Evolutionary conservation across 106 monocot species (phyloP).

Genomic region (Alisma plantagoaquatica): DNA sequence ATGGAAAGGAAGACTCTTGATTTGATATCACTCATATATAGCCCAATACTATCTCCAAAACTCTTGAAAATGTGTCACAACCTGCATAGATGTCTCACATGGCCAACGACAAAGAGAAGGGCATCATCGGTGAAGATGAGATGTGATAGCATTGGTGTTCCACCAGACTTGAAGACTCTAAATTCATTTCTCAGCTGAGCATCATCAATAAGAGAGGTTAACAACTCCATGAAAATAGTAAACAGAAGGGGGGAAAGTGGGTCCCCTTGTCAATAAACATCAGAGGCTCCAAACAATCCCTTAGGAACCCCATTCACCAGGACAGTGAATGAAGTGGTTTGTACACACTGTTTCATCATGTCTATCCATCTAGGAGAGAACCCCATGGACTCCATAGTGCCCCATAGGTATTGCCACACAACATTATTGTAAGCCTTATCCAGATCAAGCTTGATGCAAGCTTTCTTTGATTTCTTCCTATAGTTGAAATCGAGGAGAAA

Average conservation of each 20-base stretch:
- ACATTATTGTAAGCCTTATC: background rate
- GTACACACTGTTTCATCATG: background rate
- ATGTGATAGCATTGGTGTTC: no score
- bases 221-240: background rate
- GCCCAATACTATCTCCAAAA: no score
- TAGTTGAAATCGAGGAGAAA: background rate
- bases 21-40: no score
- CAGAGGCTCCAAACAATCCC: background rate
- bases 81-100: no score
- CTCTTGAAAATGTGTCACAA: no score
- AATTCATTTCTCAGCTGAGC: no score
- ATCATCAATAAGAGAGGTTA: no score
- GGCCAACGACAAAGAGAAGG: no score
- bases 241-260: background rate
- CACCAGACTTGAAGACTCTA: no score
- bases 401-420: background rate
- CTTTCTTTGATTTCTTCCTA: background rate
- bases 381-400: background rate
- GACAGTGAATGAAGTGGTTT: background rate
- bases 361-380: background rate
- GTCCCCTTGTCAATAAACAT: background rate
- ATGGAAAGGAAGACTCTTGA: no score
- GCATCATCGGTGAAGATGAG: no score
- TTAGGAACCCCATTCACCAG: background rate
- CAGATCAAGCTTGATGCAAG: background rate